Base-by-base conservation (phyloP, 2,329 filamentous ascomycete species). In the Curvularia verruculosa region DNA sequence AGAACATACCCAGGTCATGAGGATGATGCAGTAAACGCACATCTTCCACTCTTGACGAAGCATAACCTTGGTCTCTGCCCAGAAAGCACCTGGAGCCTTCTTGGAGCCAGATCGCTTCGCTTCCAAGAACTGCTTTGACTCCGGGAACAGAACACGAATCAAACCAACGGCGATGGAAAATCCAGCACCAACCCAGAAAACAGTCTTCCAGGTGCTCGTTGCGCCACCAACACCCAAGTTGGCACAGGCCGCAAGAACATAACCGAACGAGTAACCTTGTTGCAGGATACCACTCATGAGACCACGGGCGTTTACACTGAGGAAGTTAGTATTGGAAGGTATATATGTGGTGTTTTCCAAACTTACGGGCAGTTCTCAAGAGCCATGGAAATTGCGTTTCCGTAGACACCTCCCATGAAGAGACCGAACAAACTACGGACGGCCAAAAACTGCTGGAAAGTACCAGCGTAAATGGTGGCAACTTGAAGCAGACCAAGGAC, bases 281-380 rank as follows among this genome's bases (percentile, higher is more conserved):
- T 95, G 91, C 18, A 94, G 78, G 49, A 95, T 89, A 52, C 91
- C 91, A 13, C 88, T 91, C 84, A 95, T 90, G 36, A 95, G 80
- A 65, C 91, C 91, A 72, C 91, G 84, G 7, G 90, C 87, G 54
- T 90, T 85, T 55, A 66, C 61, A 44, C 72, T 75, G 21, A 46
- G 43, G 1, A 13, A 28, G 39, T 70, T 62, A 72, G 61, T 48
- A 37, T 19, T 21, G 5, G 15, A 9, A 3, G 5, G 75, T 4
- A 7, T n/a, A 3, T 19, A 28, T 5, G 19, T n/a, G 18, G 34
- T 21, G 3, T 10, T 21, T 21, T 18, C 15, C 21, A 15, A 36
- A 79, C 84, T 76, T 78, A 77, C 74, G 89, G 89, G 58, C 87
- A 85, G 68, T 91, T 90, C 71, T 92, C 90, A 8, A 92, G 80